Evolutionary conservation across 129 eudicot genomes (phyloP).

Genomic region (Silybum marianum): DNA sequence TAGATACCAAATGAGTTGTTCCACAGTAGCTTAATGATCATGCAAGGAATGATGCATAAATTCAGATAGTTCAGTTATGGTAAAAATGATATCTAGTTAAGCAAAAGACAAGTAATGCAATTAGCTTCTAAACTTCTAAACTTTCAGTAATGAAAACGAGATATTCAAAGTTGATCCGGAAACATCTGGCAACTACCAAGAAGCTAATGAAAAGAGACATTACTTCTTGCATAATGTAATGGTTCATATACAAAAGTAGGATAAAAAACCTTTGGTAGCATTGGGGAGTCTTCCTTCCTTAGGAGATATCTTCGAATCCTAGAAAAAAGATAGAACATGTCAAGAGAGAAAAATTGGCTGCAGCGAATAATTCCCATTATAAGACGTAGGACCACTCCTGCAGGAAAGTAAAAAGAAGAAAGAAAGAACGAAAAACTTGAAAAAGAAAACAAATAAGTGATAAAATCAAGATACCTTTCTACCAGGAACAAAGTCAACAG

Average conservation of each 20-base stretch:
- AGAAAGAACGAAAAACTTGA: background rate
- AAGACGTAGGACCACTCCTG: conserved; percentile 7
- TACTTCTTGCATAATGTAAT: conserved; percentile 4
- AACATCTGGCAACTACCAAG: conserved; percentile 13
- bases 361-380: conserved; percentile 7
- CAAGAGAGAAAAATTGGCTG: conserved; percentile 1
- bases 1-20: too few relatives aligned
- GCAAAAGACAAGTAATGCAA: background rate
- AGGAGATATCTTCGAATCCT: conserved; percentile 81
- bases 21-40: too few relatives aligned
- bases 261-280: conserved; percentile 69
- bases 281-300: conserved; percentile 97
- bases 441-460: background rate
- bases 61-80: background rate
- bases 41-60: too few relatives aligned
- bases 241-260: conserved; percentile 5
- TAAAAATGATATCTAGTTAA: background rate
- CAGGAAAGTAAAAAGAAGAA: background rate
- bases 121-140: background rate
- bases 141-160: background rate
- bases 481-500: conserved; percentile 85
- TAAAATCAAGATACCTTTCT: conserved; percentile 63
- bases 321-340: conserved; percentile 24
- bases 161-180: conserved; percentile 2
- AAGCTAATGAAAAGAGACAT: conserved; percentile 13